Evolutionary conservation across 352 stramenopile species (phyloP).

Genomic region (Pythium volutum): DNA sequence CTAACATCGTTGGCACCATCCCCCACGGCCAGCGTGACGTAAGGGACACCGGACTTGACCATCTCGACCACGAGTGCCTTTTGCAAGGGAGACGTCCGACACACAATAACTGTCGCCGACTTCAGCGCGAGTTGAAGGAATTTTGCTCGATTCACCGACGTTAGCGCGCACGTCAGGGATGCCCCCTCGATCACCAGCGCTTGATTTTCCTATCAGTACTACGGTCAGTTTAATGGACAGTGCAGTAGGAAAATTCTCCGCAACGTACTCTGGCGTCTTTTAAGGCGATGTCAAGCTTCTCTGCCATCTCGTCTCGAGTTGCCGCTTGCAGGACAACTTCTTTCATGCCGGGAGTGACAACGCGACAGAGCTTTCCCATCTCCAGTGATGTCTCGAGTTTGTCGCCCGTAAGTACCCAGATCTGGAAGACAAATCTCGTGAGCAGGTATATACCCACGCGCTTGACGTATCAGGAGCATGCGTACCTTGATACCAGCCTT

Average conservation of each 20-base stretch:
- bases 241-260: neutral
- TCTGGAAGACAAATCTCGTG: conserved; percentile 29
- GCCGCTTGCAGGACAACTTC: conserved; percentile 54
- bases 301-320: conserved; percentile 46
- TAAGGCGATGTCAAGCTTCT: conserved; percentile 48
- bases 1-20: conserved; percentile 99
- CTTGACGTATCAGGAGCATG: neutral
- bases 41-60: conserved; percentile 78
- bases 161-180: conserved; percentile 56
- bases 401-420: conserved; percentile 69
- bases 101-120: conserved; percentile 86
- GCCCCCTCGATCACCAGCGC: conserved; percentile 67
- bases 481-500: conserved; percentile 95
- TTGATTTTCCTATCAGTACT: conserved; percentile 42
- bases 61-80: conserved; percentile 93
- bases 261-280: conserved; percentile 36
- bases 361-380: conserved; percentile 92
- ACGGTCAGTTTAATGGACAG: neutral
- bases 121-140: conserved; percentile 70
- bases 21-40: conserved; percentile 95
- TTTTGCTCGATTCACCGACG: conserved; percentile 45
- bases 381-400: conserved; percentile 99
- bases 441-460: neutral
- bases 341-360: conserved; percentile 85
- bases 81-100: conserved; percentile 85